Conservation (phyloP, 768 basidiomycete species). For the Cantharellus anzutake region DNA sequence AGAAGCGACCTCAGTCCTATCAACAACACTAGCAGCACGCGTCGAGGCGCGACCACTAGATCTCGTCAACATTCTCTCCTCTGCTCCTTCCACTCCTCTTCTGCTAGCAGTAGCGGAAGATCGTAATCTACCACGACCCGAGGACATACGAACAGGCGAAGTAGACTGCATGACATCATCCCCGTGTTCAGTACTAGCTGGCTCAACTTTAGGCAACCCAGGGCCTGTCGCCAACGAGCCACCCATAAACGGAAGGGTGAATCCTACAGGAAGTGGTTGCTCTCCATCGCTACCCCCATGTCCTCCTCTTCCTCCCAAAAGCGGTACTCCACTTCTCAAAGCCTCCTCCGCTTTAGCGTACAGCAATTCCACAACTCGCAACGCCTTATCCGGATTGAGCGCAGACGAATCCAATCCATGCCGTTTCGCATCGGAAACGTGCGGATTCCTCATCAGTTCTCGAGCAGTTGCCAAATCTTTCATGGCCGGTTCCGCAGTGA, state of each 20-base stretch:
- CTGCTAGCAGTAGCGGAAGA: not conserved
- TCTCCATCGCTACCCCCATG: not conserved
- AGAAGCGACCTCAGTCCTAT: too few species aligned
- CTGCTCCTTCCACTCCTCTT: not conserved
- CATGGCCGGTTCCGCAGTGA: constrained; percentile 30
- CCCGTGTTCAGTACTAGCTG: not conserved
- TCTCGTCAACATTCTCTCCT: not conserved
- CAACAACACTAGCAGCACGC: not conserved
- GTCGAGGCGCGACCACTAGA: not conserved
- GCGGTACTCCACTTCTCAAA: not conserved
- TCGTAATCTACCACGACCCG: not conserved
- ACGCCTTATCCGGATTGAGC: not conserved
- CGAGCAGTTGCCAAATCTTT: constrained; percentile 11
- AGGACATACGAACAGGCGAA: not conserved
- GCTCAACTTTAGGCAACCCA: too few species aligned
- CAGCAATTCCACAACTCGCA: not conserved
- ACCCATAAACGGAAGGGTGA: not conserved
- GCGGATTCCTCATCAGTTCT: not conserved
- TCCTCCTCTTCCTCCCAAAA: not conserved
- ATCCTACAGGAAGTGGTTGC: not conserved
- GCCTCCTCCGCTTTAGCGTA: not conserved
- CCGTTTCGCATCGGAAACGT: not conserved
- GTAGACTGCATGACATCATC: not conserved
- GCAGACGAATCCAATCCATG: not conserved
- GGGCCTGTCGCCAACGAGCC: not conserved